Evolutionary conservation across 225 moss, liverwort and hornwort genomes (phyloP).

Genomic region (Thuidium tamariscinum): DNA sequence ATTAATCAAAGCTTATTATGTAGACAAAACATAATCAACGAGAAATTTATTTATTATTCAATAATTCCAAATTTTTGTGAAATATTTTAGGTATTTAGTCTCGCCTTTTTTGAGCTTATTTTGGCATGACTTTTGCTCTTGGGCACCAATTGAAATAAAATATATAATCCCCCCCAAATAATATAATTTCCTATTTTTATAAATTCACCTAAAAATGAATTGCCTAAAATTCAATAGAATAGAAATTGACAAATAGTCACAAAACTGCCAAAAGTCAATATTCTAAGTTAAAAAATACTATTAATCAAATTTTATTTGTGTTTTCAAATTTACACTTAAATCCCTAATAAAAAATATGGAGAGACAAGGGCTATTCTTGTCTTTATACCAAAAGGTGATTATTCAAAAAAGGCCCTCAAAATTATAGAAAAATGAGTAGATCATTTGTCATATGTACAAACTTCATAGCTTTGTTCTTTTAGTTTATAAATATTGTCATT

Average conservation of each 20-base stretch:
- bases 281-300: accelerated
- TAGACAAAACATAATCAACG: not conserved
- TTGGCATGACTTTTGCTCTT: no score
- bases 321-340: not conserved
- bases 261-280: not conserved
- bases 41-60: no score
- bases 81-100: no score
- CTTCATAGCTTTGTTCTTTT: no score
- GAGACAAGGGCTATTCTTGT: not conserved
- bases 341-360: accelerated
- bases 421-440: not conserved
- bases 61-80: not conserved
- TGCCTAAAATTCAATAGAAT: not conserved
- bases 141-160: not conserved
- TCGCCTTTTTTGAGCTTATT: no score
- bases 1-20: accelerated
- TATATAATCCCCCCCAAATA: no score
- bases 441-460: not conserved
- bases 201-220: not conserved
- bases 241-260: not conserved
- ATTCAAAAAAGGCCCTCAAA: accelerated
- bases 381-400: not conserved
- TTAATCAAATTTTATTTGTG: not conserved
- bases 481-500: no score
- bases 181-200: no score